Evolutionary conservation across 2,329 filamentous ascomycete genomes (phyloP), one percentile per base, ranked within the genome.

Genomic region (Orbilia ellipsospora): DNA sequence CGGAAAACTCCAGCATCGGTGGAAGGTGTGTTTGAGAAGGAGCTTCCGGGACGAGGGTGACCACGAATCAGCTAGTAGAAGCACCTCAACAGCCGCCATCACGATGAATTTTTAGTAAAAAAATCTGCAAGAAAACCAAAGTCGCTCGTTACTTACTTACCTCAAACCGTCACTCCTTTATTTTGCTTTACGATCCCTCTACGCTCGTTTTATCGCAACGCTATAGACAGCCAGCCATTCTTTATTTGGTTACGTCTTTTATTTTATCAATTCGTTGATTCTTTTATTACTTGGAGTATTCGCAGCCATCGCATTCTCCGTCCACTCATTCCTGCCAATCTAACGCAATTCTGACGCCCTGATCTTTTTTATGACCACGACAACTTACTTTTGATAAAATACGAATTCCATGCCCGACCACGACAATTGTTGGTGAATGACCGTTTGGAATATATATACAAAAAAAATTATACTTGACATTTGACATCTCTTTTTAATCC

Each of bases 341-440:
- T 75, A 75, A 75, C 72, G 72, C 72, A 75, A 75, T 75, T 75
- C 72, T 75, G 51, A 75, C 62, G 72, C 72, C 72, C 72, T 69
- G 52, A 75, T 69, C 31, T 36, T 36, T 36, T 60, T 54, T 60
- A 75, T 75, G 60, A 75, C 63, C 44, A 68, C 64, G 59, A 69
- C 64, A 20, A 69, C 60, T 69, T 60, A 56, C 57, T 57, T 63
- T 64, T 54, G 44, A 75, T 64, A 65, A 69, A 69, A 75, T 56
- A 60, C 57, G 45, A 75, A 75, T 74, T 68, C 70, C 67, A 64
- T 52, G 59, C 70, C 48, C 45, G 42, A 74, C 55, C 59, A 69
- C 72, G 70, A 59, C 59, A 52, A 54, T 63, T 64, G 44, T 68
- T 74, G 57, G 57, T 75, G 64, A 54, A 75, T 63, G 62, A 62